Percentiles rank a stretch among this genome's conserved stretches.
These are phyloP conservation scores for Malassezia pachydermatis DNA, from an alignment of 1,284 basidiomycete genomes.

Conservation along the genomic window DNA sequence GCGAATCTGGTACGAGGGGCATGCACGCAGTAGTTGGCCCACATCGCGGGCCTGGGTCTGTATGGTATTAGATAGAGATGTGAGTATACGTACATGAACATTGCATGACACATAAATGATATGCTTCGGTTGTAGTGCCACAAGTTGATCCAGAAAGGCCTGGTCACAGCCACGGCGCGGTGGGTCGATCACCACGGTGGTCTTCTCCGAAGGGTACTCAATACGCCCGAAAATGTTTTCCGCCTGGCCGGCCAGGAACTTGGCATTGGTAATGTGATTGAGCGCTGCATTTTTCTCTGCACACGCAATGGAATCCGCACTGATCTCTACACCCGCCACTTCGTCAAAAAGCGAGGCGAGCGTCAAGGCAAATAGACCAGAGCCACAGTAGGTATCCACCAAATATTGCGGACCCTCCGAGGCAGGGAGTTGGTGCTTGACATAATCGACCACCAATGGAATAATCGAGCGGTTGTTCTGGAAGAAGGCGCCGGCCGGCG, in stretches of 20 bases:
- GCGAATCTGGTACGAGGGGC: conserved; percentile 33
- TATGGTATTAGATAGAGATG: too few relatives aligned
- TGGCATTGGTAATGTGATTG: conserved; percentile 54
- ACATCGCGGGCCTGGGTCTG: conserved; percentile 52
- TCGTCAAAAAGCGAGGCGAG: conserved; percentile 66
- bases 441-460: conserved; percentile 68
- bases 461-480: conserved; percentile 96
- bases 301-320: conserved; percentile 63
- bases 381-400: conserved; percentile 52
- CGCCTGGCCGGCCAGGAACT: conserved; percentile 55
- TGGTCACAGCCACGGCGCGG: conserved; percentile 22
- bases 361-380: conserved; percentile 81
- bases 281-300: conserved; percentile 70
- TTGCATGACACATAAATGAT: conserved; percentile 59
- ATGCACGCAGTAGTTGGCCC: conserved; percentile 28
- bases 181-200: conserved; percentile 52
- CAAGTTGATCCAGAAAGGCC: conserved; percentile 42
- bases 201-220: conserved; percentile 59
- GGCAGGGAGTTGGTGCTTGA: conserved; percentile 50
- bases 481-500: conserved; percentile 73
- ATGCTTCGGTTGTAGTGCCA: conserved; percentile 31
- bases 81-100: conserved; percentile 49
- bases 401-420: conserved; percentile 22
- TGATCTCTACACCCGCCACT: conserved; percentile 78
- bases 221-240: conserved; percentile 53